Conservation (phyloP, 2,329 filamentous ascomycete genomes). For the Blastomyces silverae region DNA sequence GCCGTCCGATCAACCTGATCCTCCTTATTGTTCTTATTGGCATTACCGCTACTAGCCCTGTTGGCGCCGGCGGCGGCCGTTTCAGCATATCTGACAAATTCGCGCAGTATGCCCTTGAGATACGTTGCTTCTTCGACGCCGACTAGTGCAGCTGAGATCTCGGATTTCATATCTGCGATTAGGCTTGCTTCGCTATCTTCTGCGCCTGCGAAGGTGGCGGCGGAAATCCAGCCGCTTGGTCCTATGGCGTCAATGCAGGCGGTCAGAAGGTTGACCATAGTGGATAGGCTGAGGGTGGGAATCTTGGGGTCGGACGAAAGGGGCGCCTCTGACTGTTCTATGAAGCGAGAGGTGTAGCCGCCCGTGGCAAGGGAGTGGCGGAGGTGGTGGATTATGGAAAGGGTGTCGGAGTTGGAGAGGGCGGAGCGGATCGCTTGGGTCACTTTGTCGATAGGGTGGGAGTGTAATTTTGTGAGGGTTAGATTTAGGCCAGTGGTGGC, state of each 20-base stretch:
- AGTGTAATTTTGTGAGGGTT: conserved; percentile 34
- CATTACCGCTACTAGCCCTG: background rate
- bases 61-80: conserved; percentile 15
- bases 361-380: conserved; percentile 40
- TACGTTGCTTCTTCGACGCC: conserved; percentile 45
- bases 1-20: conserved; percentile 17
- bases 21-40: conserved; percentile 9
- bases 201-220: conserved; percentile 30
- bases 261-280: conserved; percentile 39
- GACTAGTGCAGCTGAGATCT: conserved; percentile 43
- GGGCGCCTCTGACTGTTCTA: conserved; percentile 35
- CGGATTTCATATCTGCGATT: conserved; percentile 44
- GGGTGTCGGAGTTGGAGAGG: conserved; percentile 36
- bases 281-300: conserved; percentile 34
- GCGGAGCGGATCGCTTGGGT: conserved; percentile 35
- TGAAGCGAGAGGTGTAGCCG: conserved; percentile 40
- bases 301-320: conserved; percentile 33
- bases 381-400: conserved; percentile 39
- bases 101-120: conserved; percentile 42
- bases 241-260: conserved; percentile 44
- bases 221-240: conserved; percentile 43
- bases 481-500: conserved; percentile 37
- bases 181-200: conserved; percentile 39
- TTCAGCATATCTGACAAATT: conserved; percentile 40
- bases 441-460: conserved; percentile 29